These are phyloP conservation scores for Phialophora verrucosa DNA, from an alignment of 2,329 filamentous ascomycete genomes.

Conservation along the genomic window DNA sequence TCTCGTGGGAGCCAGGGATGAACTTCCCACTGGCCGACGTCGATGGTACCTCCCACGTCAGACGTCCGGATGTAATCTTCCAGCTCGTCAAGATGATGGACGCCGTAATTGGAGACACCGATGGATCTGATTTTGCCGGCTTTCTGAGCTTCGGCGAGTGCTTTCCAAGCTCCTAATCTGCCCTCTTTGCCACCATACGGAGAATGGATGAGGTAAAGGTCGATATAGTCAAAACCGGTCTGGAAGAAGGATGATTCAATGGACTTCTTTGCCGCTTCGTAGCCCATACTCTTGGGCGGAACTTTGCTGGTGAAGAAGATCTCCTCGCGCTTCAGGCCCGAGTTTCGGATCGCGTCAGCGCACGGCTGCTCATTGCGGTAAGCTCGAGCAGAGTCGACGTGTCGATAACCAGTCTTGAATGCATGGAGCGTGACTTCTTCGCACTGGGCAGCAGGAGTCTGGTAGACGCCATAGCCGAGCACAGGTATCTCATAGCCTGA, in stretches of 20 bases:
- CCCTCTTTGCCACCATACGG: slow-evolving; percentile 59
- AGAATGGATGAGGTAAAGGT: slow-evolving; percentile 56
- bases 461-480: slow-evolving; percentile 50
- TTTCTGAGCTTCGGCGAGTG: slow-evolving; percentile 59
- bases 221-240: slow-evolving; percentile 48
- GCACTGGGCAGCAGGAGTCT: slow-evolving; percentile 61
- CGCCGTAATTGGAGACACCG: slow-evolving; percentile 62
- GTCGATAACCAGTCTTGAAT: slow-evolving; percentile 62
- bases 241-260: slow-evolving; percentile 38
- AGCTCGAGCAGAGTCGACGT: slow-evolving; percentile 64
- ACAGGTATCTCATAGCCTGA: slow-evolving; percentile 49
- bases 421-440: slow-evolving; percentile 64
- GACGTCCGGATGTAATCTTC: slow-evolving; percentile 62
- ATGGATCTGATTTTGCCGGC: slow-evolving; percentile 59
- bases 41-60: slow-evolving; percentile 72
- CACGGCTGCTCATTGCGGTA: slow-evolving; percentile 66
- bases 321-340: slow-evolving; percentile 59
- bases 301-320: slow-evolving; percentile 70
- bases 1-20: slow-evolving; percentile 85
- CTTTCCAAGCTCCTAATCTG: slow-evolving; percentile 59
- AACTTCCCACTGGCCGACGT: slow-evolving; percentile 86
- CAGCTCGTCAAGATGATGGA: slow-evolving; percentile 61
- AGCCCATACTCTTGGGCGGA: slow-evolving; percentile 59
- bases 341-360: slow-evolving; percentile 58
- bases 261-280: slow-evolving; percentile 64